A percentile compares a stretch with the other conserved stretches of the same genome.
Conservation (phyloP, 371 early-diverging fungal species). For the Dinochytrium kinnereticum region DNA sequence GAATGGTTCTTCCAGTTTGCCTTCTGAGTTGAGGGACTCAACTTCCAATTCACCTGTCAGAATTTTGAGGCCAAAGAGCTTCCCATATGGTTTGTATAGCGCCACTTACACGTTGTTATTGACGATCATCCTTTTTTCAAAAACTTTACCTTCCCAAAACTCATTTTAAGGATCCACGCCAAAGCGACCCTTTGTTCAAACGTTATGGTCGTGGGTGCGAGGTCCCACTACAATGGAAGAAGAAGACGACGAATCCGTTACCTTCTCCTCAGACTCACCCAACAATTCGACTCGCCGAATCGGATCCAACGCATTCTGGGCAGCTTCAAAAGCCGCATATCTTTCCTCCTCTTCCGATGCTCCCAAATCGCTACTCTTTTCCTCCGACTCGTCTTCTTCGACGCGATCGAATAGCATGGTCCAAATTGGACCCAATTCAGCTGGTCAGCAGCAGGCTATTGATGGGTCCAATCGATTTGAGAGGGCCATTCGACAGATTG, state of each 20-base stretch:
- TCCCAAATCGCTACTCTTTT: too few relatives aligned
- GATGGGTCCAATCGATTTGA: conserved; percentile 50
- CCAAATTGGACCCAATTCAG: neutral
- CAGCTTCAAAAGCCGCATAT: too few relatives aligned
- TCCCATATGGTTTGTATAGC: neutral
- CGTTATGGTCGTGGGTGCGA: neutral
- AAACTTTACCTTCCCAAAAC: too few relatives aligned
- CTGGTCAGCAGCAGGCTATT: conserved; percentile 18
- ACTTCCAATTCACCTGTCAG: neutral
- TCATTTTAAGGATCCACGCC: too few relatives aligned
- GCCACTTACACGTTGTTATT: too few relatives aligned
- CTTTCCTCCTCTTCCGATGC: too few relatives aligned
- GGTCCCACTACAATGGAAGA: neutral
- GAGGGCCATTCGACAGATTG: conserved; percentile 54
- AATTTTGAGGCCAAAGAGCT: neutral
- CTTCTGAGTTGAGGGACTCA: too few relatives aligned
- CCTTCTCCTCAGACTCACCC: neutral
- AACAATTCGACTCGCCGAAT: neutral
- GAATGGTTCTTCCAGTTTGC: too few relatives aligned
- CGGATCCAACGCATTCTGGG: too few relatives aligned
- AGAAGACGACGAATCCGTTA: neutral
- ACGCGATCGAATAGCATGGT: neutral
- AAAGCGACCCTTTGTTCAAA: neutral
- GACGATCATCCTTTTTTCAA: too few relatives aligned
- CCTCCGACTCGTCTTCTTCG: too few relatives aligned